Conservation (phyloP, 2,329 filamentous ascomycete genomes). For the Lasiodiplodia citricola region DNA sequence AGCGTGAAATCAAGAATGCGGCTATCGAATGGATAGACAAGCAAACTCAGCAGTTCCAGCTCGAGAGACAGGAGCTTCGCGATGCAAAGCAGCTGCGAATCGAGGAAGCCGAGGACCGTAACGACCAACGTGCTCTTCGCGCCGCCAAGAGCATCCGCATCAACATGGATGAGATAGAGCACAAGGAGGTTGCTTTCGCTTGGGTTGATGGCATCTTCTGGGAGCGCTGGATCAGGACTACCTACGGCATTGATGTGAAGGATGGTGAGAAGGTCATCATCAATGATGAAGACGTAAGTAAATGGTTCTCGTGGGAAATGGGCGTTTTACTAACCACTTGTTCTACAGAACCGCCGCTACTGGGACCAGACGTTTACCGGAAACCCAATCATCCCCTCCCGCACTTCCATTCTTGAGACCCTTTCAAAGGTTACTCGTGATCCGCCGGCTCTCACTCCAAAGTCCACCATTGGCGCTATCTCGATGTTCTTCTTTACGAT, state of each 20-base stretch:
- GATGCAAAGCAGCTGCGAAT: slow-evolving; percentile 95
- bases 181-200: slow-evolving; percentile 90
- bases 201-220: slow-evolving; percentile 98
- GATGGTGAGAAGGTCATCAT: slow-evolving; percentile 93
- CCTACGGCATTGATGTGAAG: slow-evolving; percentile 85
- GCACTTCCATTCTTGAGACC: slow-evolving; percentile 90
- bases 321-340: slow-evolving; percentile 18
- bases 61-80: slow-evolving; percentile 89
- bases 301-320: not conserved
- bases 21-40: slow-evolving; percentile 98
- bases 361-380: slow-evolving; percentile 93
- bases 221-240: slow-evolving; percentile 96
- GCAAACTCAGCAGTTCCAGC: slow-evolving; percentile 87
- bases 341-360: slow-evolving; percentile 78
- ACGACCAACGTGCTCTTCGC: slow-evolving; percentile 84
- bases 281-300: slow-evolving; percentile 92
- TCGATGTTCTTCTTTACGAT: slow-evolving; percentile 68
- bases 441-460: slow-evolving; percentile 74
- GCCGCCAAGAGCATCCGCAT: slow-evolving; percentile 90
- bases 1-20: slow-evolving; percentile 92
- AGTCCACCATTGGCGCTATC: slow-evolving; percentile 75
- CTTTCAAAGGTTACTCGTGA: slow-evolving; percentile 72
- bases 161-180: slow-evolving; percentile 84
- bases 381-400: slow-evolving; percentile 85
- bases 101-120: slow-evolving; percentile 92